phyloP scores from a whole-genome alignment of 345 rosid genomes.

The Pistacia integerrima region DNA sequence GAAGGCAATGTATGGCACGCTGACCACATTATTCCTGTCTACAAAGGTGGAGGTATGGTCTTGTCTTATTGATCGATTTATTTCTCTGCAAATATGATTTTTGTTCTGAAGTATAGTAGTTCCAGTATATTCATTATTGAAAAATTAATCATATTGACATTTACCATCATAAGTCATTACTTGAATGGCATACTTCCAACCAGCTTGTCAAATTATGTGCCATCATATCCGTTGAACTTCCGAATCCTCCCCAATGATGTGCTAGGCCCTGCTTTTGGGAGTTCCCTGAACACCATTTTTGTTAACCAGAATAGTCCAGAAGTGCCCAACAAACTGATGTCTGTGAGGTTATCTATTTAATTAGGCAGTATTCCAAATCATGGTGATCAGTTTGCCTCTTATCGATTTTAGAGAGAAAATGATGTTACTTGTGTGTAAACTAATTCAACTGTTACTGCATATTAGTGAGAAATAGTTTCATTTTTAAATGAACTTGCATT shows the following conservation, averaged over 20 bases:
- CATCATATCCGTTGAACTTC: no score
- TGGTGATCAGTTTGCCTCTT: no score
- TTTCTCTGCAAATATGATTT: neutral
- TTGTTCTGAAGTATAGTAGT: neutral
- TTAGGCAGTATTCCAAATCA: neutral
- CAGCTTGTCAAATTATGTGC: no score
- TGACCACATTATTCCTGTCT: slow-evolving; percentile 90
- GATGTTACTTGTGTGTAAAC: no score
- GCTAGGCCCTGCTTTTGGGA: no score
- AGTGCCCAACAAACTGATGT: neutral
- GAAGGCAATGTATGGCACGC: slow-evolving; percentile 98
- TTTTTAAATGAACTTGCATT: neutral
- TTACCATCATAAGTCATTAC: no score
- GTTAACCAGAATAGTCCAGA: neutral
- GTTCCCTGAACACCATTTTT: no score
- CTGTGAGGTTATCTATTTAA: neutral
- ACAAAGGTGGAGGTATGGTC: slow-evolving; percentile 80
- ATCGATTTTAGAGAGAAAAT: no score
- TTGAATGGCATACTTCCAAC: no score
- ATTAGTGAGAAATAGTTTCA: neutral
- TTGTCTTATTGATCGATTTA: neutral
- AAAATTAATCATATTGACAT: no score
- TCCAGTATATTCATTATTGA: no score
- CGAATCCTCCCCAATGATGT: no score
- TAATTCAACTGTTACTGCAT: neutral